A percentile compares a stretch with the other conserved stretches of the same genome.
Conservation (phyloP, 2,329 filamentous ascomycete species). For the Cordyceps cicadae region DNA sequence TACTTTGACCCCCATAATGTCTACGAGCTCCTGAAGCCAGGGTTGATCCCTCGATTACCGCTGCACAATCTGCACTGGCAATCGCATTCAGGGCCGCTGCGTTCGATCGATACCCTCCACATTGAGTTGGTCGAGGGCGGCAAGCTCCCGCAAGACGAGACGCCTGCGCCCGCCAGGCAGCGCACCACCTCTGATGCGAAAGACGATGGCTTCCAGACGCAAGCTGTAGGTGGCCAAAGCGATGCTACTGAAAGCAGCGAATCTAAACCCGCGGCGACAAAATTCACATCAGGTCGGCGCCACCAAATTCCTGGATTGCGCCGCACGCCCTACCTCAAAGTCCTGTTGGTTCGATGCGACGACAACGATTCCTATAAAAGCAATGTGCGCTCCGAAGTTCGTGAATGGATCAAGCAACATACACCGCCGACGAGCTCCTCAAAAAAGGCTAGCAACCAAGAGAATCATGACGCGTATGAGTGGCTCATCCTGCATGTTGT, state of each 20-base stretch:
- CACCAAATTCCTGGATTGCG: conserved; percentile 94
- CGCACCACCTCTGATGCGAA: conserved; percentile 27
- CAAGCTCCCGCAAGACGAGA: conserved; percentile 30
- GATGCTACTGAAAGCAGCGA: conserved; percentile 32
- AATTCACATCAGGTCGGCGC: conserved; percentile 45
- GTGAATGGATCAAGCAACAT: conserved; percentile 84
- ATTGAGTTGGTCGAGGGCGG: conserved; percentile 70
- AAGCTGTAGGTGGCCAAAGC: conserved; percentile 37
- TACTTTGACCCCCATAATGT: conserved; percentile 90
- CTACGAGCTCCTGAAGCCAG: conserved; percentile 71
- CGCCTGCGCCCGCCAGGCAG: conserved; percentile 23
- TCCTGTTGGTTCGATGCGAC: conserved; percentile 84
- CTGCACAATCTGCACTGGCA: conserved; percentile 95
- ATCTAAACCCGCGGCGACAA: conserved; percentile 23
- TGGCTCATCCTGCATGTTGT: conserved; percentile 93
- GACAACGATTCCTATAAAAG: conserved; percentile 92
- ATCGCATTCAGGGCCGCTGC: conserved; percentile 79
- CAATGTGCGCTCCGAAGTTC: conserved; percentile 65
- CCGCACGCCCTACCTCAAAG: conserved; percentile 86
- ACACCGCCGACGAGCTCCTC: conserved; percentile 51
- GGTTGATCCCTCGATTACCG: conserved; percentile 71
- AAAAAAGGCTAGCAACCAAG: conserved; percentile 55
- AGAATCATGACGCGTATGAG: conserved; percentile 94
- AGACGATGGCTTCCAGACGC: conserved; percentile 56
- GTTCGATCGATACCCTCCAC: conserved; percentile 88